Base-by-base conservation (phyloP, 306 rosid species). In the Crotalaria pallida region DNA sequence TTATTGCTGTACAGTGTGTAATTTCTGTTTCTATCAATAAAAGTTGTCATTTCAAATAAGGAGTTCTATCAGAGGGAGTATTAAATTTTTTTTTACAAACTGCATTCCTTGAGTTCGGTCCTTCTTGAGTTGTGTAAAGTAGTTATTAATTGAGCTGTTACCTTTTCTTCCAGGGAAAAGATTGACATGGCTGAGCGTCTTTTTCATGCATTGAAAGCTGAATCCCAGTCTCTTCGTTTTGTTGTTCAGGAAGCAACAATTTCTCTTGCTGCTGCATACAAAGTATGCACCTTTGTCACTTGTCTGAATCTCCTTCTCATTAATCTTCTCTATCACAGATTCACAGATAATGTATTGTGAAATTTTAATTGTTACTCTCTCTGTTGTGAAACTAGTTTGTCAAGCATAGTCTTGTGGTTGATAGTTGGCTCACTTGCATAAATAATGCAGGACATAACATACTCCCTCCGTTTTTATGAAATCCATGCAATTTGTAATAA, bases 171-270 rank as follows among this genome's bases (percentile, higher is more conserved):
- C 80, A 93, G 97, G 69, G 90, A 88, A 77, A 90, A 87, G 85
- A 85, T 75, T 85, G 97, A 88, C 75, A 87, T 90, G 90, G 97
- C 96, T 47, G 76, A 82, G 71, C 96, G 90, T 13, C 97, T 93
- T 69, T 93, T 93, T 83, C 84, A 85, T 48, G 88, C 97, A 55
- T 65, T 93, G 77, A 90, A 85, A 82, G 77, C 78, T 74, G 98
- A 93, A 83, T 72, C 84, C 16, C 90, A 91, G 47, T 83, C 90
- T 75, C 92, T 88, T 73, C 92, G 97, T 56, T 86, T 84, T 53
- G 83, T 80, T 68, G 81, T 93, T 77, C 98, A 93, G 79, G 98
- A 90, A 72, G 97, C 96, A 45, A 93, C 94, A 64, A 74, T 84
- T 69, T 88, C 96, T 79, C 97, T 93, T 71, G 88, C 90, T 74